phyloP scores from a whole-genome alignment of 1,139 yeast genomes.

The Protomyces inouyei region DNA sequence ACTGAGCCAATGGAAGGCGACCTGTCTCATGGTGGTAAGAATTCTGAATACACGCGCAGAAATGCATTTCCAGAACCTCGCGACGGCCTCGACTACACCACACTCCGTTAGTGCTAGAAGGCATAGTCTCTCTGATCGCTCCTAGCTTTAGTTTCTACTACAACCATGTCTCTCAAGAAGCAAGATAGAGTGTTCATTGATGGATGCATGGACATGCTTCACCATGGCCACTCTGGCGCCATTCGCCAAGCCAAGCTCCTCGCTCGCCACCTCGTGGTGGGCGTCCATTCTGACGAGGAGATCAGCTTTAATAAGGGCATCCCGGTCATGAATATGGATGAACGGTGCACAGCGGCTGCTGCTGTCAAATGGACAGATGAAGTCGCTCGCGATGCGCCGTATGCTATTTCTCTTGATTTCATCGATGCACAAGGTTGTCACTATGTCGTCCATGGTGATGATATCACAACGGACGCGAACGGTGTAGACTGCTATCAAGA shows the following conservation, averaged over 20 bases:
- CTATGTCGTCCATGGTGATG: constrained; percentile 96
- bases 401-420: constrained; percentile 82
- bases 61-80: too few relatives aligned
- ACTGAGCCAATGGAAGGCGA: background rate
- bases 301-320: constrained; percentile 82
- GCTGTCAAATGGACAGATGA: constrained; percentile 86
- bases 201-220: constrained; percentile 25
- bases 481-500: constrained; percentile 87
- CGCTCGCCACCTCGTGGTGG: constrained; percentile 70
- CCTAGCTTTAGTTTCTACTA: background rate
- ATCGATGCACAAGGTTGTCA: constrained; percentile 71
- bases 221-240: constrained; percentile 81
- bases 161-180: background rate
- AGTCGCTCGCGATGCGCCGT: constrained; percentile 77
- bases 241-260: constrained; percentile 83
- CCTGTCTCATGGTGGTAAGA: background rate
- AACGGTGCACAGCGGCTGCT: constrained; percentile 69
- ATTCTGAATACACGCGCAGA: too few relatives aligned
- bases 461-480: constrained; percentile 89
- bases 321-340: constrained; percentile 80
- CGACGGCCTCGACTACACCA: too few relatives aligned
- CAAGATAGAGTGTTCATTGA: constrained; percentile 20
- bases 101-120: too few relatives aligned
- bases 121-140: background rate
- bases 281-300: constrained; percentile 89